phyloP scores from a whole-genome alignment of 2,329 filamentous ascomycete genomes.

The Emydomyces testavorans region DNA sequence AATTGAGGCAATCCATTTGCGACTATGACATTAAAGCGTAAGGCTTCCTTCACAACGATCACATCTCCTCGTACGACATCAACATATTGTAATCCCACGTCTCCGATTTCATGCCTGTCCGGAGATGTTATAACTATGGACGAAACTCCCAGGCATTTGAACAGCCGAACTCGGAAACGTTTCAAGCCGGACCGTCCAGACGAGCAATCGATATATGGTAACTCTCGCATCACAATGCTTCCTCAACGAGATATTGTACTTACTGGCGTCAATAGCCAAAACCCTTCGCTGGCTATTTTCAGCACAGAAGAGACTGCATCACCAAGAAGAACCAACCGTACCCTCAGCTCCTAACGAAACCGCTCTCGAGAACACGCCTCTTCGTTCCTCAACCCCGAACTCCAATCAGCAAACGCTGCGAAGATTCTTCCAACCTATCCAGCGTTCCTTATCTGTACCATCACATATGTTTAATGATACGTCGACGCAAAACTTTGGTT shows the following conservation, averaged over 20 bases:
- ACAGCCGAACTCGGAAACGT: constrained; percentile 48
- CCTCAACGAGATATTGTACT: constrained; percentile 12
- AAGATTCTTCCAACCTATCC: constrained; percentile 30
- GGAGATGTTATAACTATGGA: constrained; percentile 24
- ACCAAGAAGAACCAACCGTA: neutral
- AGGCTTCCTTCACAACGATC: constrained; percentile 42
- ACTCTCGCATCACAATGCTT: neutral
- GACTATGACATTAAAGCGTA: constrained; percentile 48
- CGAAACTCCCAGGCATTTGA: constrained; percentile 36
- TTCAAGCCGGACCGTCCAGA: constrained; percentile 48
- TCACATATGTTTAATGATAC: neutral
- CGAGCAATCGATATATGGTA: constrained; percentile 46
- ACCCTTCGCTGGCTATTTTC: constrained; percentile 35
- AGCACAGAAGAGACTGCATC: constrained; percentile 27
- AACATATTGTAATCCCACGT: constrained; percentile 21
- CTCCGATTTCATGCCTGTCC: constrained; percentile 18
- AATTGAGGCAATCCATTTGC: neutral
- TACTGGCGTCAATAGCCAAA: constrained; percentile 24
- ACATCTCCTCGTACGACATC: constrained; percentile 33
- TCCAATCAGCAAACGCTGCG: constrained; percentile 32
- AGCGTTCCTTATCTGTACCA: constrained; percentile 14
- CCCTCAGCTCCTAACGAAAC: constrained; percentile 1
- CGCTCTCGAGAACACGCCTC: constrained; percentile 19
- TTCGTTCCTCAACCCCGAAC: constrained; percentile 22
- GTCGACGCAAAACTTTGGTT: neutral